A percentile compares a stretch with the other conserved stretches of the same genome.
phyloP scores from a whole-genome alignment of 257 asterid genomes.

The Paulownia fortunei region DNA sequence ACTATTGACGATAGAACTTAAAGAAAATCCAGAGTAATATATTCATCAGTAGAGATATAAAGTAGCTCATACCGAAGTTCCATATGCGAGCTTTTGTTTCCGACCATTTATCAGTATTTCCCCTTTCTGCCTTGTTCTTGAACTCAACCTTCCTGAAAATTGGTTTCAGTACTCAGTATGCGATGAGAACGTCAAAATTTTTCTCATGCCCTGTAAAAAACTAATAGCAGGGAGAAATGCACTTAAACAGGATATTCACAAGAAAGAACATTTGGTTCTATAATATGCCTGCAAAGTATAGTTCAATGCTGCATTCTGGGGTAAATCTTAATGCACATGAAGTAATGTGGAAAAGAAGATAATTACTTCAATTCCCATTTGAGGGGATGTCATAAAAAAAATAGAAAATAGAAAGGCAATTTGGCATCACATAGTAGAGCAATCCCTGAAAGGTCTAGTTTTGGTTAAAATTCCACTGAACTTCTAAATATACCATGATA shows the following conservation, averaged over 20 bases:
- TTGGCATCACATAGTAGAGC: no score
- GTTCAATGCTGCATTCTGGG: neutral
- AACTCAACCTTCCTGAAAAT: conserved; percentile 55
- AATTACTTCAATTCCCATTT: no score
- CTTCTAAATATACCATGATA: no score
- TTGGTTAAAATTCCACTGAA: no score
- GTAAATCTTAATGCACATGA: neutral
- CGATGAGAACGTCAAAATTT: neutral
- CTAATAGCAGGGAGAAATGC: neutral
- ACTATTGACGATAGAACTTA: neutral
- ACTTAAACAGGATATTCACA: neutral
- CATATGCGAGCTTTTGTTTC: conserved; percentile 56
- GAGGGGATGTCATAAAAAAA: no score
- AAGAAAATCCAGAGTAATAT: neutral
- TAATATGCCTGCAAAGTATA: no score
- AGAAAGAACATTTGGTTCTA: neutral
- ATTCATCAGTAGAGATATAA: neutral
- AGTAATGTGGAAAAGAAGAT: no score
- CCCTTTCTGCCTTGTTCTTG: conserved; percentile 50
- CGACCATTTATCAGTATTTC: conserved; percentile 57
- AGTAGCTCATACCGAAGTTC: conserved; percentile 53
- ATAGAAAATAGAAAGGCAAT: no score
- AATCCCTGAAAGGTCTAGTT: no score
- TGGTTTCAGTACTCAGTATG: neutral
- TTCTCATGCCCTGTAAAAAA: neutral